Conservation (phyloP, 345 rosid genomes). For the Eutrema yunnanense region DNA sequence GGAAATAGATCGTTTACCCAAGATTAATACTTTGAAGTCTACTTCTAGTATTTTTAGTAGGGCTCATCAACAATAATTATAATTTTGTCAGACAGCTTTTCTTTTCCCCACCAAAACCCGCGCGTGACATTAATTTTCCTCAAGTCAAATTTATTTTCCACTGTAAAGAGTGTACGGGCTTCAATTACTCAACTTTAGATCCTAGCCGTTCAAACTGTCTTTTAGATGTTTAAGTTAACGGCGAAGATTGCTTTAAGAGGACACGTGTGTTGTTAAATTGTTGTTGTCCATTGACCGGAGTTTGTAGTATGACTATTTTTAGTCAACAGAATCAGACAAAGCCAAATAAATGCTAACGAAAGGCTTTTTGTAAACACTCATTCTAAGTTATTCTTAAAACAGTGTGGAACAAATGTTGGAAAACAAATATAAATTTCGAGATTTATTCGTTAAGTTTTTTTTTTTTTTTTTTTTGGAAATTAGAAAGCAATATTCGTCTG, state of each 20-base stretch:
- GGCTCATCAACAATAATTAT: not conserved
- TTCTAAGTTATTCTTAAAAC: too few species aligned
- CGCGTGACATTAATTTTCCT: not conserved
- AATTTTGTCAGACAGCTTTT: not conserved
- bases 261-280: not conserved
- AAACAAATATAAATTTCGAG: too few species aligned
- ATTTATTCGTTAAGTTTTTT: too few species aligned
- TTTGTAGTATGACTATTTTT: too few species aligned
- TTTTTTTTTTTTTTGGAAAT: too few species aligned
- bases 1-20: too few species aligned
- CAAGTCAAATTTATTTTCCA: too few species aligned
- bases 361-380: not conserved
- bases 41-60: too few species aligned
- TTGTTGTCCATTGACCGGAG: not conserved
- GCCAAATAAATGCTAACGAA: not conserved
- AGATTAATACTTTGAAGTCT: too few species aligned
- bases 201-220: not conserved
- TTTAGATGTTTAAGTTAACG: not conserved
- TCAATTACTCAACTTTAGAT: too few species aligned
- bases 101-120: not conserved
- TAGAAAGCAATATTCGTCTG: not conserved
- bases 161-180: not conserved
- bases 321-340: not conserved
- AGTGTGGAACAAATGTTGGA: too few species aligned
- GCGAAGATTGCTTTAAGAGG: not conserved